Evolutionary conservation across 495 filamentous ascomycete species (phyloP), one percentile per base, ranked within the genome.

Genomic region (Penicillium canariense): DNA sequence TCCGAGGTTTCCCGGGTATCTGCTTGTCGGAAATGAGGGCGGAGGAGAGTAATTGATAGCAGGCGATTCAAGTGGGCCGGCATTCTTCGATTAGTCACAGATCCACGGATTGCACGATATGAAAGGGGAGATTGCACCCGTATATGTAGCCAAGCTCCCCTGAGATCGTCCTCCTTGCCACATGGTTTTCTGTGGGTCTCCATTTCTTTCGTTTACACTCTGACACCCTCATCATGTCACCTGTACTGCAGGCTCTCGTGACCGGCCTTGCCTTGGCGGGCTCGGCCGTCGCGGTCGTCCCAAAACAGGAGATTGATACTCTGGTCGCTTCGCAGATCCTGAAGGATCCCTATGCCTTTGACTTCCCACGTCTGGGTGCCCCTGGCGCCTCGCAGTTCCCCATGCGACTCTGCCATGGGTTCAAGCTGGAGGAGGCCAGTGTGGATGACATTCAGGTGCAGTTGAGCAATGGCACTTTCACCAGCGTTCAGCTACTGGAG

Each of bases 351-450:
- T 74, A 68, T 57, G 60, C 64, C 35, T 76, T 69, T 57, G 68
- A 78, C 45, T 77, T 81, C 59, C 77, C 78, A 14, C 45, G 58
- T 11, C 50, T 70, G 50, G 59, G 69, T 18, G 58, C 59, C 39
- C 50, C 58, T 50, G 69, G 71, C 14, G 55, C 66, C 20, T 62
- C 52, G 12, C 56, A 75, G 34, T 83, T 84, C 56, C 78, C 80
- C 23, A 87, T 90, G 84, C 79, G 78, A 3, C 62, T 55, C 9
- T 89, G 86, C 67, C 70, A 81, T 50, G 80, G 79, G 22, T 68
- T 88, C 55, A 72, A 75, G 36, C 69, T 90, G 27, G 85, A 87
- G 66, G 87, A 90, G 58, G 78, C 84, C 11, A 77, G 71, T 27
- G 80, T 84, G 30, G 82, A 84, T 60, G 66, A 79, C 12, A 69